Conservation (phyloP, 495 filamentous ascomycete genomes). For the Penicillium daleae region DNA sequence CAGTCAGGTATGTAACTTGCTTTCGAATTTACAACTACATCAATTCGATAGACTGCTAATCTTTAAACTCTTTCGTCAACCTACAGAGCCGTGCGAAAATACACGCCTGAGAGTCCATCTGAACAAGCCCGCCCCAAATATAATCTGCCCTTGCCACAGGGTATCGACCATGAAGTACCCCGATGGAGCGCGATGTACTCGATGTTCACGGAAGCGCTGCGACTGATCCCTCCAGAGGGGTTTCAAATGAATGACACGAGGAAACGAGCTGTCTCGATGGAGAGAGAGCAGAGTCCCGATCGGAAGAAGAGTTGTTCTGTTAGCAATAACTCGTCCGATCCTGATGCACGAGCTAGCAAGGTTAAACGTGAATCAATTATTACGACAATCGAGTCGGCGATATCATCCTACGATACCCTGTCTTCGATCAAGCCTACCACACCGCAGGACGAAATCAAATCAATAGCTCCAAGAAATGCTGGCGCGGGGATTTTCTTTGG, state of each 20-base stretch:
- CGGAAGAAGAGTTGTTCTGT: background rate
- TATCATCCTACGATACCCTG: background rate
- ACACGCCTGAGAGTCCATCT: background rate
- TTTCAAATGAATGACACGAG: background rate
- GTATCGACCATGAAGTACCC: slow-evolving; percentile 21
- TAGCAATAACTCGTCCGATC: background rate
- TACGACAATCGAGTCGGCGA: background rate
- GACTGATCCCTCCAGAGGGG: slow-evolving; percentile 17
- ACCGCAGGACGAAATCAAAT: background rate
- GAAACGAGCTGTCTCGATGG: background rate
- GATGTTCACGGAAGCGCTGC: slow-evolving; percentile 16
- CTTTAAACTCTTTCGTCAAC: background rate
- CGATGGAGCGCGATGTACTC: slow-evolving; percentile 18
- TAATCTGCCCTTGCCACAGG: slow-evolving; percentile 8
- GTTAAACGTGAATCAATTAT: background rate
- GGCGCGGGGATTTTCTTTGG: slow-evolving; percentile 3
- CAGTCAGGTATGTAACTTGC: slow-evolving; percentile 11
- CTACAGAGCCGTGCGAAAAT: background rate
- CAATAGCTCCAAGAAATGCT: background rate
- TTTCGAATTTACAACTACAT: background rate
- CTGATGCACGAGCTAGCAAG: background rate
- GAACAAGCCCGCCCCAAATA: background rate
- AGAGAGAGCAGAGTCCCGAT: background rate
- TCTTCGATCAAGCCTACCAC: background rate
- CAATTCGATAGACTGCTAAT: background rate